A percentile compares a stretch with the other conserved stretches of the same genome.
Evolutionary conservation across 768 basidiomycete genomes (phyloP).

Genomic region (Tremella mesenterica): DNA sequence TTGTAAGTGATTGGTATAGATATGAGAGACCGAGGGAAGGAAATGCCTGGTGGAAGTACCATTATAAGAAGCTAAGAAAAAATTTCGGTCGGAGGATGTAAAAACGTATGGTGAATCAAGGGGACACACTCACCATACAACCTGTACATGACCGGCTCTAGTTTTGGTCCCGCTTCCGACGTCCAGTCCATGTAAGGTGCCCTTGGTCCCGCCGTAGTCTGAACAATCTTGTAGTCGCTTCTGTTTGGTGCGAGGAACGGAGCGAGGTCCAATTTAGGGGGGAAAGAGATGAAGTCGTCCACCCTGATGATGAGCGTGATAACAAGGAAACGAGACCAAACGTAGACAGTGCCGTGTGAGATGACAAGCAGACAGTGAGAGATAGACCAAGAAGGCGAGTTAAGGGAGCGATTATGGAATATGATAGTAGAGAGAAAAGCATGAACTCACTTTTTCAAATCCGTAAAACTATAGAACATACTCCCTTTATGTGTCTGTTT

Average conservation of each 20-base stretch:
- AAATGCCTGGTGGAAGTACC: no score
- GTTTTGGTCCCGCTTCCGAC: conserved; percentile 31
- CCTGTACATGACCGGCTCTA: conserved; percentile 41
- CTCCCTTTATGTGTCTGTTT: conserved; percentile 62
- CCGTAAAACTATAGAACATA: conserved; percentile 39
- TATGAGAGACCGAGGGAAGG: no score
- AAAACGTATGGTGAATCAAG: background rate
- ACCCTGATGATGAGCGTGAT: conserved; percentile 51
- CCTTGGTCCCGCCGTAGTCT: conserved; percentile 26
- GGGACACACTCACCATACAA: conserved; percentile 33
- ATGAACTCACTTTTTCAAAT: conserved; percentile 42
- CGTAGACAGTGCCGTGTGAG: background rate
- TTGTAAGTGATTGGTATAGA: no score
- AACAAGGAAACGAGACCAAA: background rate
- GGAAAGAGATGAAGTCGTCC: conserved; percentile 85
- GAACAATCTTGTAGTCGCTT: conserved; percentile 35
- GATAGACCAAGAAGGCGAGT: background rate
- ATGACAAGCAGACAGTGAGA: background rate
- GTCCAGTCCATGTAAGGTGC: conserved; percentile 42
- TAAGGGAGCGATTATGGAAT: background rate
- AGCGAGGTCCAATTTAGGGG: conserved; percentile 70
- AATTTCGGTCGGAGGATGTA: background rate
- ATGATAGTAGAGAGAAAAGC: background rate
- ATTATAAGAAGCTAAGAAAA: no score
- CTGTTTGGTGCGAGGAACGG: conserved; percentile 74